These are phyloP conservation scores for Lineolata rhizophorae DNA, from an alignment of 495 filamentous ascomycete species.

Conservation along the genomic window DNA sequence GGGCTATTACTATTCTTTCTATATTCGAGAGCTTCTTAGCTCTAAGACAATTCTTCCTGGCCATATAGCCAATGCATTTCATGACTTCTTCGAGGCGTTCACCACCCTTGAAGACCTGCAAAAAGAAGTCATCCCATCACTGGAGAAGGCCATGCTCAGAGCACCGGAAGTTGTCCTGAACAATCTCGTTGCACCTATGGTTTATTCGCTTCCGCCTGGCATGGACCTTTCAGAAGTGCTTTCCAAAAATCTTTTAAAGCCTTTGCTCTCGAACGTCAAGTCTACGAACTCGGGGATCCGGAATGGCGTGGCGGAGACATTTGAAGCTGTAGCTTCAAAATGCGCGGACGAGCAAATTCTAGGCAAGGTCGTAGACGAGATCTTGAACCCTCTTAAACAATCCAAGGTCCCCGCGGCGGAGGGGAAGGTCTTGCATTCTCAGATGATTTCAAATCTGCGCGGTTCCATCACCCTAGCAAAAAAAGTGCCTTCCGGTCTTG, in stretches of 20 bases:
- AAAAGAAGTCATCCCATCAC: constrained; percentile 50
- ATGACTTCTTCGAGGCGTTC: constrained; percentile 67
- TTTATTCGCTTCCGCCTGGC: constrained; percentile 38
- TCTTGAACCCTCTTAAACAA: constrained; percentile 53
- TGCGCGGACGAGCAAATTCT: constrained; percentile 34
- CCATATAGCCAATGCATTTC: constrained; percentile 49
- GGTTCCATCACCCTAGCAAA: constrained; percentile 31
- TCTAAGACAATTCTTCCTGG: constrained; percentile 47
- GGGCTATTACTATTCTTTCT: constrained; percentile 54
- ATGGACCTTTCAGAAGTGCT: constrained; percentile 62
- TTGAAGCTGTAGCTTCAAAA: constrained; percentile 35
- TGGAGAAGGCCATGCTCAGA: constrained; percentile 75
- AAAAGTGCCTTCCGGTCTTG: constrained; percentile 43
- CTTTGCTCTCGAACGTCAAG: constrained; percentile 67
- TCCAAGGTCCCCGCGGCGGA: constrained; percentile 64
- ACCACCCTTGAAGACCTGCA: constrained; percentile 52
- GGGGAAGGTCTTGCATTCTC: constrained; percentile 56
- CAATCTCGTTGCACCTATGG: constrained; percentile 47
- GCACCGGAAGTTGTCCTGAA: constrained; percentile 75
- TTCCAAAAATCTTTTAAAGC: constrained; percentile 50
- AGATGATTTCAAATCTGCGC: constrained; percentile 46
- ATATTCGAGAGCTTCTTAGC: constrained; percentile 61
- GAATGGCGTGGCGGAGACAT: constrained; percentile 49
- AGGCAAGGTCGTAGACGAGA: constrained; percentile 47
- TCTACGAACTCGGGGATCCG: constrained; percentile 64